Conservation (phyloP, 257 asterid genomes). For the Coffea canephora region DNA sequence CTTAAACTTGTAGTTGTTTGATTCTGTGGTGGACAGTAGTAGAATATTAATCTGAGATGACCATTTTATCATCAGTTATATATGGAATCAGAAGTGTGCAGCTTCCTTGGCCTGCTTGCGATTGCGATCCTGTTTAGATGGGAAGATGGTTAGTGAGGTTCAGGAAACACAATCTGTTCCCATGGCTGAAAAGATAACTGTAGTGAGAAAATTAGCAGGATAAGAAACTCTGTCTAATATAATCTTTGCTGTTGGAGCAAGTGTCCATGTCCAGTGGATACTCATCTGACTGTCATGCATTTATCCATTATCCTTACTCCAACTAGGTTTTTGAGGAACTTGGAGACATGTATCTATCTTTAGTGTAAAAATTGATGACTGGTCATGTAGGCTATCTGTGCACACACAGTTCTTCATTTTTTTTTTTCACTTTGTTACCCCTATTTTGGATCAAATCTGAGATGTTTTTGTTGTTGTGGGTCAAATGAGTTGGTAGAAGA, state of each 20-base stretch:
- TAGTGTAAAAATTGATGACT: background rate
- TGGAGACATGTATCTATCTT: background rate
- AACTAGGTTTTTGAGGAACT: background rate
- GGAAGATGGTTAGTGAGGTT: background rate
- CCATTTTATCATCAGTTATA: slow-evolving; percentile 4
- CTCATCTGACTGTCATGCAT: background rate
- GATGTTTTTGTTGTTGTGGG: background rate
- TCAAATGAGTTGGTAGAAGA: background rate
- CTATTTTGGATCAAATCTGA: background rate
- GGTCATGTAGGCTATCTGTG: background rate
- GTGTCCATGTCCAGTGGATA: too few relatives aligned
- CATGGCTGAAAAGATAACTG: background rate
- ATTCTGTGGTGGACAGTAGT: background rate
- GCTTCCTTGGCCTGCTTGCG: background rate
- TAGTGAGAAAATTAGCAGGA: background rate
- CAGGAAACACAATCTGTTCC: background rate
- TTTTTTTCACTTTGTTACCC: background rate
- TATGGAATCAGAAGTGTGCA: background rate
- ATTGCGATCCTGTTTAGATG: background rate
- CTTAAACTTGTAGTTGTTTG: background rate
- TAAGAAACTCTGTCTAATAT: background rate
- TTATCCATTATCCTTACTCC: background rate
- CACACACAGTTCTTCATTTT: background rate
- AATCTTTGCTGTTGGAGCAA: background rate
- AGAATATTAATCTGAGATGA: slow-evolving; percentile 1